These are phyloP conservation scores for Verticillium klebahnii DNA, from an alignment of 2,329 filamentous ascomycete genomes.

Conservation along the genomic window DNA sequence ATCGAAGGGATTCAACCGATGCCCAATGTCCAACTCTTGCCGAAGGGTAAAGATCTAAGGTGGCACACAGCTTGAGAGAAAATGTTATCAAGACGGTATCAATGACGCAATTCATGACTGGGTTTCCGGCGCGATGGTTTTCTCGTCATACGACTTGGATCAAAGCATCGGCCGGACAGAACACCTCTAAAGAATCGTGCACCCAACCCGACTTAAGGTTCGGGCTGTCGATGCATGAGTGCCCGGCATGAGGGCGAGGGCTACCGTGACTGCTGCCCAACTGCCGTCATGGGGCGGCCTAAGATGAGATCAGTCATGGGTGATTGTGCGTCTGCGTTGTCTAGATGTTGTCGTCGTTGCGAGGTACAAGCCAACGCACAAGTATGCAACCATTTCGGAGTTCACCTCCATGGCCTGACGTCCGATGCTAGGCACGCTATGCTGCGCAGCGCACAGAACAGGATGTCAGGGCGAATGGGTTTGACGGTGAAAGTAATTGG, in stretches of 20 bases:
- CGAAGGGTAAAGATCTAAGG: too few relatives aligned
- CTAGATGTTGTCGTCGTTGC: neutral
- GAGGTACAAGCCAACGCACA: neutral
- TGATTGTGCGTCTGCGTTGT: constrained; percentile 1
- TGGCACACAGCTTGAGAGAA: too few relatives aligned
- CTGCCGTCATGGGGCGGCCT: neutral
- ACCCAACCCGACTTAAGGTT: neutral
- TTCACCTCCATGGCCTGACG: neutral
- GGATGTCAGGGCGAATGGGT: neutral
- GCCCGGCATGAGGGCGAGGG: constrained; percentile 13
- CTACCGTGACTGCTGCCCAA: constrained; percentile 16
- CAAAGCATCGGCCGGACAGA: neutral
- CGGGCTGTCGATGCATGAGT: neutral
- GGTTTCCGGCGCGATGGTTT: too few relatives aligned
- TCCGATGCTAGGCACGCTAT: neutral
- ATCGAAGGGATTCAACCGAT: too few relatives aligned
- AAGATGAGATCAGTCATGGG: neutral
- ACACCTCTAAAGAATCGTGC: neutral
- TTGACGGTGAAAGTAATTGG: neutral
- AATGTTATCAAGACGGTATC: too few relatives aligned
- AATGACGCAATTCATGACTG: too few relatives aligned
- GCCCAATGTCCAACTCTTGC: too few relatives aligned
- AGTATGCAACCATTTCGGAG: neutral
- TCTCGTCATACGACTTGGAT: too few relatives aligned
- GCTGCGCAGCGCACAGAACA: neutral